These are phyloP conservation scores for Ballota nigra DNA, from an alignment of 257 asterid genomes.

Conservation along the genomic window DNA sequence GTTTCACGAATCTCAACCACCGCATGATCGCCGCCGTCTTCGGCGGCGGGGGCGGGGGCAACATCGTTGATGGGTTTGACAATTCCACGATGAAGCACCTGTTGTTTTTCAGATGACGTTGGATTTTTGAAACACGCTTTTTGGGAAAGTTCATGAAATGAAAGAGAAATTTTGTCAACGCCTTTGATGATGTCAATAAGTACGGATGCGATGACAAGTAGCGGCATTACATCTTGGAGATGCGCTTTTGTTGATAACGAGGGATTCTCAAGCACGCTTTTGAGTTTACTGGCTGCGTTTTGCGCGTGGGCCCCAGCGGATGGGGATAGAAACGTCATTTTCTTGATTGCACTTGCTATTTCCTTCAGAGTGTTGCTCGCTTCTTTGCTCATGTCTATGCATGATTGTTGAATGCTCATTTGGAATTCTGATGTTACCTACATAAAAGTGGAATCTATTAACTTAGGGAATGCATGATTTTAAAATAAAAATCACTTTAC, in stretches of 20 bases:
- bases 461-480: too few species aligned
- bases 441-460: not conserved
- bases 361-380: conserved; percentile 45
- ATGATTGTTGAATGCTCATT: conserved; percentile 32
- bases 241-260: conserved; percentile 21
- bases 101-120: conserved; percentile 23
- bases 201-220: conserved; percentile 47
- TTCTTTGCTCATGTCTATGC: conserved; percentile 50
- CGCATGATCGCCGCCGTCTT: conserved; percentile 14
- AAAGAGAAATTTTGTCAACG: conserved; percentile 38
- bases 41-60: too few species aligned
- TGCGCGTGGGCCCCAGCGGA: conserved; percentile 24
- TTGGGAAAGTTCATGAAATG: conserved; percentile 47
- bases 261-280: conserved; percentile 21
- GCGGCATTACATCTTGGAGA: conserved; percentile 40
- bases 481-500: too few species aligned
- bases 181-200: conserved; percentile 43
- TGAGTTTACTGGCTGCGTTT: conserved; percentile 37
- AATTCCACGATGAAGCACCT: conserved; percentile 47
- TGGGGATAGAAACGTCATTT: conserved; percentile 33
- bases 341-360: conserved; percentile 42
- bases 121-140: conserved; percentile 39
- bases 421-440: conserved; percentile 38
- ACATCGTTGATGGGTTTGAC: conserved; percentile 47
- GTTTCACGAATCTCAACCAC: conserved; percentile 29